Evolutionary conservation across 1,139 yeast species (phyloP).

Genomic region (Protomyces inundatus): DNA sequence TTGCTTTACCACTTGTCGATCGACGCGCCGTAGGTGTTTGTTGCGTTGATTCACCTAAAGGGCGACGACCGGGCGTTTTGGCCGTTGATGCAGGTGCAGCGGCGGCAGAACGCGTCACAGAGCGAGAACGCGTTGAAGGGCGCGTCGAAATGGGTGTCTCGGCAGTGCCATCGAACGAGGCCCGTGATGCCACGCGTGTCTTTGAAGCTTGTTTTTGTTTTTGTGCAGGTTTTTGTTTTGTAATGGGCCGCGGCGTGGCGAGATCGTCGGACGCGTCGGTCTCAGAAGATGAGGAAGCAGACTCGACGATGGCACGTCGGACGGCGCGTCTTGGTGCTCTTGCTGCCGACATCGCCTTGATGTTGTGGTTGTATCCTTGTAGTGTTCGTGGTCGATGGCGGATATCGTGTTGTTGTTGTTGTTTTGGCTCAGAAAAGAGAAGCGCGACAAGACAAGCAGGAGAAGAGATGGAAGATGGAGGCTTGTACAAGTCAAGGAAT

Average conservation of each 20-base stretch:
- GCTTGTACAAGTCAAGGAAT: not conserved
- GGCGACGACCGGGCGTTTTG: not conserved
- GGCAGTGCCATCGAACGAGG: not conserved
- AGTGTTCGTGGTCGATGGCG: not conserved
- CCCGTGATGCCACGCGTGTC: not conserved
- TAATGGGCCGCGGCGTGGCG: not conserved
- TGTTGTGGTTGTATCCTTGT: not conserved
- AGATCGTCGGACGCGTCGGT: not conserved
- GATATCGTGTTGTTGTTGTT: not conserved
- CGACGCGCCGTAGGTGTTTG: not conserved
- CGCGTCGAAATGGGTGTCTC: not conserved
- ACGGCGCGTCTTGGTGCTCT: not conserved
- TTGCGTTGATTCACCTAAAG: not conserved
- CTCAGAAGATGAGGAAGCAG: not conserved
- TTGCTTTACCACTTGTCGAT: not conserved
- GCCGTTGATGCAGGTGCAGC: not conserved
- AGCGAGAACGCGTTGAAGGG: not conserved
- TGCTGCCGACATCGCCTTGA: not conserved
- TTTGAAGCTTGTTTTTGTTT: not conserved
- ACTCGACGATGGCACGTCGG: not conserved
- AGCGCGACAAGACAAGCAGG: not conserved
- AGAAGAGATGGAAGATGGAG: not conserved
- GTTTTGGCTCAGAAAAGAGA: not conserved
- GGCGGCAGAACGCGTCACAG: not conserved
- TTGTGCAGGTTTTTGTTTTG: too few species aligned